Evolutionary conservation across 2,329 filamentous ascomycete species (phyloP).

Genomic region (Penicillium sp.): DNA sequence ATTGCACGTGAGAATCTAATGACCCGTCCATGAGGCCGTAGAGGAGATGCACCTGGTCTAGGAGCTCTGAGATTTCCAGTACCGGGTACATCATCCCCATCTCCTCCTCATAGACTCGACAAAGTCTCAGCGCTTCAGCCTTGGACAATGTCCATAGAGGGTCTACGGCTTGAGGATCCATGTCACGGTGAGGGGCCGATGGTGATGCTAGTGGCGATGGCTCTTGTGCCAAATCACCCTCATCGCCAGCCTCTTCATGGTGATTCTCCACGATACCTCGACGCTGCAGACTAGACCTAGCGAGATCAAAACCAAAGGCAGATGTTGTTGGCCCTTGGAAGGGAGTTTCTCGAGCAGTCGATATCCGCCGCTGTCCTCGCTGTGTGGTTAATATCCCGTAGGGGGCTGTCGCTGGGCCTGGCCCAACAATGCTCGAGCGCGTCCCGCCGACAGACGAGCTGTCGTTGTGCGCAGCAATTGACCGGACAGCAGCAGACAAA

Average conservation of each 20-base stretch:
- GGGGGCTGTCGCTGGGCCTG: not conserved
- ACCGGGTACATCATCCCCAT: conserved; percentile 90
- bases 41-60: conserved; percentile 66
- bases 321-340: conserved; percentile 86
- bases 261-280: conserved; percentile 74
- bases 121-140: conserved; percentile 78
- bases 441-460: conserved; percentile 12
- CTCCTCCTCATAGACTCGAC: conserved; percentile 81
- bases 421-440: conserved; percentile 12
- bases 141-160: conserved; percentile 76
- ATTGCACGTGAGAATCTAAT: not conserved
- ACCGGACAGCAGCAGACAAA: conserved; percentile 72
- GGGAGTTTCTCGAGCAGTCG: conserved; percentile 56
- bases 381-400: conserved; percentile 16
- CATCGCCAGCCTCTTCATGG: conserved; percentile 49
- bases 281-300: conserved; percentile 80
- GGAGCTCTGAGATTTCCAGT: conserved; percentile 69
- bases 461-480: conserved; percentile 61
- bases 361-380: conserved; percentile 23
- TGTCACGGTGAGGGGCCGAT: conserved; percentile 23
- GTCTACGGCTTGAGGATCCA: conserved; percentile 56
- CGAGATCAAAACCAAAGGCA: conserved; percentile 80
- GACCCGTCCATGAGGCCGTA: conserved; percentile 51
- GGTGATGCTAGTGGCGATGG: conserved; percentile 39
- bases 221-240: conserved; percentile 57